Evolutionary conservation across 23 red algal genomes (phyloP).

Genomic region (Gracilaria gracilis): DNA sequence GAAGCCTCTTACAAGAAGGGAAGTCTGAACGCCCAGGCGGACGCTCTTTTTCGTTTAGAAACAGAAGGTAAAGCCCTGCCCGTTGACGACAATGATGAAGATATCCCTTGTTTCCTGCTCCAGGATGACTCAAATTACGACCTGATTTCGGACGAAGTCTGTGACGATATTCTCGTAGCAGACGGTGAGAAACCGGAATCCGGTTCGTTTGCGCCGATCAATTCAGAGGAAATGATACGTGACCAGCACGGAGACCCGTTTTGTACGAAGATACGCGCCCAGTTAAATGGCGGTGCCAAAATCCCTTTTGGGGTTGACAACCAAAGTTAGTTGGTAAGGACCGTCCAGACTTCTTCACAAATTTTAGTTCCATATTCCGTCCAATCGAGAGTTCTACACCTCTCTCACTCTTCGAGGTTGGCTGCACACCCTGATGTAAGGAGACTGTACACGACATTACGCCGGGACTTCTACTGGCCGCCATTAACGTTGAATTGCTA

Average conservation of each 20-base stretch:
- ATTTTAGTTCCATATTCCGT: neutral
- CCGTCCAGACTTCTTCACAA: neutral
- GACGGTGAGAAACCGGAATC: neutral
- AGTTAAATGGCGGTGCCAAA: constrained; percentile 10
- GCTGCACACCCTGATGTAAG: neutral
- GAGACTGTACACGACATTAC: neutral
- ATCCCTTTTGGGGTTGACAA: neutral
- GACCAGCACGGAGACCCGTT: neutral
- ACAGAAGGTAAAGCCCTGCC: no score
- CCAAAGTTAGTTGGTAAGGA: no score
- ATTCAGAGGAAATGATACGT: neutral
- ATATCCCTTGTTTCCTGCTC: no score
- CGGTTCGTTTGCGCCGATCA: neutral
- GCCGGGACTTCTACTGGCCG: neutral
- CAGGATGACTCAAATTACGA: no score
- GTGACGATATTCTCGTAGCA: neutral
- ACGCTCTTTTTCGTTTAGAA: no score
- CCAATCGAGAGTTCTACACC: neutral
- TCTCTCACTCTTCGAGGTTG: neutral
- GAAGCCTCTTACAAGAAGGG: no score
- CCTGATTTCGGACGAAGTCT: no score
- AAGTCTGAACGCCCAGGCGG: no score
- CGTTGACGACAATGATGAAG: no score
- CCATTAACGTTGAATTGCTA: no score
- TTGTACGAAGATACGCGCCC: constrained; percentile 2